A percentile compares a stretch with the other conserved stretches of the same genome.
phyloP scores from a whole-genome alignment of 2,329 filamentous ascomycete genomes.

The Hymenoscyphus linearis region DNA sequence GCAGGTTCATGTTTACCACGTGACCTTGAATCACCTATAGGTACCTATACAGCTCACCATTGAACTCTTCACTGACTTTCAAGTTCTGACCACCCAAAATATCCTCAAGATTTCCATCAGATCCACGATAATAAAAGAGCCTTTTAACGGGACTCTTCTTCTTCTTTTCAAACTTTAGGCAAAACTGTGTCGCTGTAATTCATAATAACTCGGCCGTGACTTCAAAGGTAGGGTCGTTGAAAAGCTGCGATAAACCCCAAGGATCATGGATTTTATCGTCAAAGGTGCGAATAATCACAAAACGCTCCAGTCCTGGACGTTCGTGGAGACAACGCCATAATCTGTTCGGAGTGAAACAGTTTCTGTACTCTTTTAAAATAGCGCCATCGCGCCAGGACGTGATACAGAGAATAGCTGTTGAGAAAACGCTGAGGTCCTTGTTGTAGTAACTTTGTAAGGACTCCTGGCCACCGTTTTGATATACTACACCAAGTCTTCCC shows the following conservation, averaged over 20 bases:
- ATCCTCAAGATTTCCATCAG: background rate
- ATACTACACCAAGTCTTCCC: background rate
- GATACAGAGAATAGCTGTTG: background rate
- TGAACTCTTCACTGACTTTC: no score
- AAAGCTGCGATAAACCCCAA: background rate
- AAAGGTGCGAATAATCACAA: background rate
- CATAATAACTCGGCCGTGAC: background rate
- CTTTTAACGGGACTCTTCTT: background rate
- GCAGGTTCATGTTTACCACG: no score
- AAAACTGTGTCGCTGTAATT: background rate
- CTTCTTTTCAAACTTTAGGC: background rate
- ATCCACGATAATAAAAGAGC: background rate
- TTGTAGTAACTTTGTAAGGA: background rate
- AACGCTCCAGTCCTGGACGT: background rate
- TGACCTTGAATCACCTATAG: no score
- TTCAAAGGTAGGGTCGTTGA: background rate
- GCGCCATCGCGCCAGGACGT: background rate
- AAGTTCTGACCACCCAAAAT: background rate
- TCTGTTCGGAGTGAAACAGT: background rate
- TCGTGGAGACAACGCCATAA: background rate
- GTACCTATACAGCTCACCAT: no score
- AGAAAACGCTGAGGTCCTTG: background rate
- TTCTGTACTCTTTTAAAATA: background rate
- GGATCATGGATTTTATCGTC: background rate
- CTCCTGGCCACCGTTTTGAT: background rate